Conservation (phyloP, 1,284 basidiomycete genomes). For the Moesziomyces globuligerus region DNA sequence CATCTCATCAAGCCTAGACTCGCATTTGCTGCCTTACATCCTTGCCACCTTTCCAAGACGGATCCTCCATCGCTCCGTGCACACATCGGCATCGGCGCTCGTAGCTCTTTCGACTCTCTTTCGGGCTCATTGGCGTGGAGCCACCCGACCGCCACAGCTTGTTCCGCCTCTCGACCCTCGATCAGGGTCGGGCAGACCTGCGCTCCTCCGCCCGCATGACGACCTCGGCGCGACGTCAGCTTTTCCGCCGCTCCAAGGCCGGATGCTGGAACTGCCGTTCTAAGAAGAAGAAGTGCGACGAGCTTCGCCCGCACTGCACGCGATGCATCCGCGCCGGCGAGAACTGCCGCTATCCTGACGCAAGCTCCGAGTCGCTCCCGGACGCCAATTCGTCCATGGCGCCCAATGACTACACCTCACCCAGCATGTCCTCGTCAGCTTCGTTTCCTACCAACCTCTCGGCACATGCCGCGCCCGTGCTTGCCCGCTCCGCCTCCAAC, state of each 20-base stretch:
- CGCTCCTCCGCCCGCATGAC: conserved; percentile 32
- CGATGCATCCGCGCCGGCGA: conserved; percentile 38
- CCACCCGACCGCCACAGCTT: conserved; percentile 18
- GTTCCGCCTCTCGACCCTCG: conserved; percentile 26
- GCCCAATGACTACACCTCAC: conserved; percentile 22
- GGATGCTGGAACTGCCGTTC: conserved; percentile 50
- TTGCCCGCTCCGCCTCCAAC: conserved; percentile 33
- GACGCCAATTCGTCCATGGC: conserved; percentile 12
- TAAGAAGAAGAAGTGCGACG: conserved; percentile 54
- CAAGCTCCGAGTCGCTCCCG: conserved; percentile 21
- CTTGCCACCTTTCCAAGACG: not conserved
- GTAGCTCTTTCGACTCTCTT: too few species aligned
- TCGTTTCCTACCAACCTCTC: conserved; percentile 25
- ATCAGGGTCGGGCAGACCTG: conserved; percentile 35
- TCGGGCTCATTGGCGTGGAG: conserved; percentile 11
- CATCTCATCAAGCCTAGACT: too few species aligned
- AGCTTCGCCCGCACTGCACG: conserved; percentile 40
- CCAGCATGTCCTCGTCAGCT: conserved; percentile 19
- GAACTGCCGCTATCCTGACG: conserved; percentile 43
- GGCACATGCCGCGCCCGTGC: conserved; percentile 29
- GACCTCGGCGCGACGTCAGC: conserved; percentile 42
- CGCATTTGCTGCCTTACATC: too few species aligned
- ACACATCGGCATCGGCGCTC: not conserved
- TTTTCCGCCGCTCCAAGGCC: conserved; percentile 48
- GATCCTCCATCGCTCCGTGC: not conserved